Evolutionary conservation across 2,329 filamentous ascomycete species (phyloP), one percentile per base, ranked within the genome.

Genomic region (Botryotinia convoluta): DNA sequence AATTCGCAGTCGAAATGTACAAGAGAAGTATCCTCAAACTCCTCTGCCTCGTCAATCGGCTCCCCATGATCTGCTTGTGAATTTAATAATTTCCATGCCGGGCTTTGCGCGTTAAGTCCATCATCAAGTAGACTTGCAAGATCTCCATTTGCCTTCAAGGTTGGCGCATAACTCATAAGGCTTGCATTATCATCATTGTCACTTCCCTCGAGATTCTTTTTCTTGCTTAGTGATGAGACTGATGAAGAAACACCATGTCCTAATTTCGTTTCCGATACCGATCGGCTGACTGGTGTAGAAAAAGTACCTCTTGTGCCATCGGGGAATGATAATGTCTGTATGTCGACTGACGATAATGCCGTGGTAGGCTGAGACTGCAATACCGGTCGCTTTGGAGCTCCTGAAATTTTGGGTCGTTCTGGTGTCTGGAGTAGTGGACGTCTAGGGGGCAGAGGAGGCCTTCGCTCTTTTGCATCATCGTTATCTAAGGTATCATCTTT

Each of bases 41-140:
- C 86, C 77, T 84, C 78, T 51, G 82, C 84, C 77, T 92, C 89
- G 4, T 72, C 71, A 77, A 93, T 92, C 1, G 89, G 88, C 75
- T 86, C 87, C 48, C 89, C 84, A 0, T 84, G 85, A 44, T 88
- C 86, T 8, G 89, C 86, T 77, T 92, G 91, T 29, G 88, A 86
- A 69, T 87, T 88, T 39, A 94, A 83, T 68, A 92, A 83, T 76
- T 87, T 87, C 89, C 92, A 93, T 6, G 92, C 90, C 29, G 89
- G 87, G 79, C 89, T 93, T 78, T 87, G 89, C 74, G 86, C 87
- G 76, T 89, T 88, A 51, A 91, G 82, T 37, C 93, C 90, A 60
- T 93, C 92, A 16, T 90, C 90, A 63, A 97, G 87, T 32, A 98
- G 85, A 79, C 95, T 97, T 74, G 94, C 94, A 39, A 93, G 88